Base-by-base conservation (phyloP, 495 filamentous ascomycete species). In the Pyronema domesticum region DNA sequence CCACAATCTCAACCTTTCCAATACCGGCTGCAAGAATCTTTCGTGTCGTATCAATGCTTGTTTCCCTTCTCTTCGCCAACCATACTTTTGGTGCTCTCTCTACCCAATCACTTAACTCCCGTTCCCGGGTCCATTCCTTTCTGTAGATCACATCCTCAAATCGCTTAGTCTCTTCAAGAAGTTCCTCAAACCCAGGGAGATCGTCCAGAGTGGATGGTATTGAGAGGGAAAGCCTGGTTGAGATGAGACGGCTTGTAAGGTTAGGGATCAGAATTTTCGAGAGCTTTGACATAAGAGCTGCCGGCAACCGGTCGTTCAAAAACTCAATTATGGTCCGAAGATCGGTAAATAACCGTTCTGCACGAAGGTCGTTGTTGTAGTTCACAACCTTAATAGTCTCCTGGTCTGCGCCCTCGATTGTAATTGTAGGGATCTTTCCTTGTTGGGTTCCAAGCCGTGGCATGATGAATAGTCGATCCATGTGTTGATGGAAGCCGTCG, bases 41-140 rank as follows among this genome's bases (percentile, higher is more conserved):
- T 46, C 89, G 78, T 6, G 91, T 78, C 17, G 74, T 72, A 58
- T 86, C 80, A 35, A 99, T 70, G 3, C 83, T 80, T 40, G 75
- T 74, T 58, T 91, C 86, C 54, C 80, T 80, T 55, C 85, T 80
- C 64, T 84, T 88, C n/a, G 79, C 76, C 17, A 95, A 72, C 91
- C 91, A 98, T 10, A 87, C 75, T 18, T 76, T 76, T 5, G 89
- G 82, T 6, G 82, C 83, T 47, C 79, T 78, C 34, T 82, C 78
- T 0, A 82, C 78, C 91, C 91, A 98, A 40, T 85, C 80, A 8
- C 78, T 71, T 52, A 96, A 67, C 15, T 80, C 76, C 54, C 78
- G 74, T 18, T 82, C 74, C 15, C 83, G 84, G 23, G 74, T 73
- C 78, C 85, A 87, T 0, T 75, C 72, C 10, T 83, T 69, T 0